Conservation (phyloP, 2,329 filamentous ascomycete genomes). For the Phialophora macrospora region DNA sequence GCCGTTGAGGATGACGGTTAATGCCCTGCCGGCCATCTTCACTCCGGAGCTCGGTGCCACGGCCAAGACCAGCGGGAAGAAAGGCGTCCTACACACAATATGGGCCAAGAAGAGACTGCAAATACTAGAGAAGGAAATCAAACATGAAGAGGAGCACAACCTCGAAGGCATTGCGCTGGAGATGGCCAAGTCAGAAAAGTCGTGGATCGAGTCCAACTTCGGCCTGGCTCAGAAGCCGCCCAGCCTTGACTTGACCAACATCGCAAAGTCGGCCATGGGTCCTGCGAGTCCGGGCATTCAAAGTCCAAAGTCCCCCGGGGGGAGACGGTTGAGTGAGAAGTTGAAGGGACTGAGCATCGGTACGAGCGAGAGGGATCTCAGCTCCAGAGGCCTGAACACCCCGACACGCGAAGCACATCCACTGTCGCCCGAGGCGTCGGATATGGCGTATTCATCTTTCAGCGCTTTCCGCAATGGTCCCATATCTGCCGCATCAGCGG, state of each 20-base stretch:
- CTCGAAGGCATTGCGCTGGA: conserved; percentile 80
- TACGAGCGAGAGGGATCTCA: conserved; percentile 70
- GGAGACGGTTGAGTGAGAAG: conserved; percentile 77
- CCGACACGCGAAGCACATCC: conserved; percentile 49
- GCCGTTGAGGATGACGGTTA: conserved; percentile 62
- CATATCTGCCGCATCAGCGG: conserved; percentile 31
- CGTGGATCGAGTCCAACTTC: conserved; percentile 86
- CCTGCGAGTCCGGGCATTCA: conserved; percentile 65
- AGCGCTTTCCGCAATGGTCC: conserved; percentile 61
- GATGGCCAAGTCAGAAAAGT: conserved; percentile 81
- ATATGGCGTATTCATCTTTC: conserved; percentile 67
- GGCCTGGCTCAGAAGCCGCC: conserved; percentile 57
- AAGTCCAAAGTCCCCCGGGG: conserved; percentile 58
- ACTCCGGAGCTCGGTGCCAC: conserved; percentile 73
- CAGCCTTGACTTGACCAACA: conserved; percentile 40
- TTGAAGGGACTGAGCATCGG: conserved; percentile 77
- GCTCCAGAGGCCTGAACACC: conserved; percentile 40
- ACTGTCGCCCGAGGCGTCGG: conserved; percentile 66
- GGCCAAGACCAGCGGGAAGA: conserved; percentile 69
- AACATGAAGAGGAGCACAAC: conserved; percentile 72
- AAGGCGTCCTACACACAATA: conserved; percentile 84
- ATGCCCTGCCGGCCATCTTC: conserved; percentile 86
- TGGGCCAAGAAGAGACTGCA: conserved; percentile 85
- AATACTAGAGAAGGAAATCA: conserved; percentile 77
- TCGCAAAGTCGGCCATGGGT: conserved; percentile 42